Conservation (phyloP, 371 early-diverging fungal genomes). For the Mucor circinelloides region DNA sequence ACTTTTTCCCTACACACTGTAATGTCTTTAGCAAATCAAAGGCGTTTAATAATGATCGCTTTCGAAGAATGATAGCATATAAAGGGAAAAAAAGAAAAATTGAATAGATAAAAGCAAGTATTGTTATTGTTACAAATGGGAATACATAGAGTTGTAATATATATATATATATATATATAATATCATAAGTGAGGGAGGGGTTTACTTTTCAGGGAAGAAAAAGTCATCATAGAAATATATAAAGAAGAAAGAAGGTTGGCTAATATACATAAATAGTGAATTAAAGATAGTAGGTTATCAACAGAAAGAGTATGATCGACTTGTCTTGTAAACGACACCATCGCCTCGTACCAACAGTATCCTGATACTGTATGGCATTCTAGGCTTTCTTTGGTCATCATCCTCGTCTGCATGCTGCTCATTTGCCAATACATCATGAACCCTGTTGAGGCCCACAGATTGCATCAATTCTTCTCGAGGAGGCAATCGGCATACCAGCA, state of each 20-base stretch:
- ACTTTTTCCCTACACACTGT: too few species aligned
- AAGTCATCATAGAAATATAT: not conserved
- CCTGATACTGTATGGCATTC: slow-evolving; percentile 37
- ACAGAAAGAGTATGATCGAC: slow-evolving; percentile 13
- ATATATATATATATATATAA: not conserved
- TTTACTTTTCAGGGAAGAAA: not conserved
- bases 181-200: not conserved
- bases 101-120: not conserved
- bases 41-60: too few species aligned
- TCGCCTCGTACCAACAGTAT: slow-evolving; percentile 63
- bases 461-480: slow-evolving; percentile 25
- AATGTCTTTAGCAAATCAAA: too few species aligned
- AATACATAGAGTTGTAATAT: not conserved
- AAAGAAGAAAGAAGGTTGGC: not conserved
- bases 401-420: not conserved
- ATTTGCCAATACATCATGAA: not conserved
- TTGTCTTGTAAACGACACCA: slow-evolving; percentile 68
- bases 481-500: slow-evolving; percentile 36
- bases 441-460: slow-evolving; percentile 7
- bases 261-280: not conserved
- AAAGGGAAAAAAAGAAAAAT: too few species aligned
- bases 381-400: not conserved
- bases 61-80: too few species aligned
- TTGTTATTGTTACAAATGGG: not conserved
- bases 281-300: not conserved